Percentiles rank a stretch among this genome's conserved stretches.
phyloP scores from a whole-genome alignment of 768 basidiomycete species.

The Xerocomellus dryophilus region DNA sequence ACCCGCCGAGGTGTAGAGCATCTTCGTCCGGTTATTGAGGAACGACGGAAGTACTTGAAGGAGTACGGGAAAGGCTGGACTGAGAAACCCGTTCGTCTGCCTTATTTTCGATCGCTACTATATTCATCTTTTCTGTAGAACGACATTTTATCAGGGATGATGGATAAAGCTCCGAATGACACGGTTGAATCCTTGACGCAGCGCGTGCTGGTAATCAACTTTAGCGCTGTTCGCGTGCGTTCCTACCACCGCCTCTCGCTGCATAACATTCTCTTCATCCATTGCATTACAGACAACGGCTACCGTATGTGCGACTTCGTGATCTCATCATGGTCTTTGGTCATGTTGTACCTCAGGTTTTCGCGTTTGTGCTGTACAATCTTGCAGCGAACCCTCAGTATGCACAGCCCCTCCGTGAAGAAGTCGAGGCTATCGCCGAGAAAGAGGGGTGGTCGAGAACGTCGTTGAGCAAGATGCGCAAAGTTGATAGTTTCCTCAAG shows the following conservation, averaged over 20 bases:
- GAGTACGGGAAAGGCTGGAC: constrained; percentile 27
- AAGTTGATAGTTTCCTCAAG: constrained; percentile 39
- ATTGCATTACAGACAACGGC: neutral
- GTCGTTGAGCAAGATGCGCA: constrained; percentile 27
- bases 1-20: constrained; percentile 3
- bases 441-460: neutral
- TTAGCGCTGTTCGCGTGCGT: constrained; percentile 26
- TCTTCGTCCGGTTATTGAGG: constrained; percentile 31
- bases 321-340: neutral
- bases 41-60: constrained; percentile 21
- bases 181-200: constrained; percentile 10
- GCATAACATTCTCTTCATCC: neutral
- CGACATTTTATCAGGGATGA: constrained; percentile 26
- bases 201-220: constrained; percentile 2
- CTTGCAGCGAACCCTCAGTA: neutral
- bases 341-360: neutral
- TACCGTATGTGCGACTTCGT: neutral
- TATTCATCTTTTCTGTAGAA: constrained; percentile 14
- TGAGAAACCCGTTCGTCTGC: constrained; percentile 32
- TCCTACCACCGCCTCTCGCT: neutral
- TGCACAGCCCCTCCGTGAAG: constrained; percentile 32
- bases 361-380: neutral
- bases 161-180: neutral
- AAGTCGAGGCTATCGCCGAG: constrained; percentile 26
- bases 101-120: neutral